Conservation (phyloP, 2,329 filamentous ascomycete species). For the Clarireedia paspali region DNA sequence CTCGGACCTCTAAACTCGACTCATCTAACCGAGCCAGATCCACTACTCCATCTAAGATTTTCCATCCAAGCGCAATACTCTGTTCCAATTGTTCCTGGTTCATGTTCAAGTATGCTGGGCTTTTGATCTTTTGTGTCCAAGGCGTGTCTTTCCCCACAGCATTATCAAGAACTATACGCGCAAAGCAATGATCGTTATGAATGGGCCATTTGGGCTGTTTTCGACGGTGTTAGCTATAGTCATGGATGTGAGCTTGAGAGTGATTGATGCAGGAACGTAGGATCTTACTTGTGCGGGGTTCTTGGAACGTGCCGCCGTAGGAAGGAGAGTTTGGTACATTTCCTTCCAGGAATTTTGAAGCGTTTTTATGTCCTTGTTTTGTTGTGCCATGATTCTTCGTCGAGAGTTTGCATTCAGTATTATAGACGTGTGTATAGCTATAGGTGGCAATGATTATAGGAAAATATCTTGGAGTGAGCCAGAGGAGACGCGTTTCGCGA, state of each 20-base stretch:
- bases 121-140: constrained; percentile 35
- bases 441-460: no score
- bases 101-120: constrained; percentile 38
- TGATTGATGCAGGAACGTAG: not conserved
- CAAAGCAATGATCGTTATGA: constrained; percentile 37
- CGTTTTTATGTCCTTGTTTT: not conserved
- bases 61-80: constrained; percentile 33
- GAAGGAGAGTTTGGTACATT: not conserved
- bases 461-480: not conserved
- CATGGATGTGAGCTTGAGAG: not conserved
- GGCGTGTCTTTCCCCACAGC: constrained; percentile 32
- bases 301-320: not conserved
- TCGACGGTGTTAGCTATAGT: not conserved
- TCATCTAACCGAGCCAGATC: constrained; percentile 34
- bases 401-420: not conserved
- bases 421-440: not conserved
- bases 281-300: not conserved
- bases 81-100: constrained; percentile 29
- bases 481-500: not conserved
- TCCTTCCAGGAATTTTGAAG: not conserved
- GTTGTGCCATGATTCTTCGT: not conserved
- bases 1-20: constrained; percentile 33
- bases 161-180: constrained; percentile 37
- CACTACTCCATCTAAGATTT: constrained; percentile 31
- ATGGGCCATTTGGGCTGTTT: constrained; percentile 36